These are phyloP conservation scores for Actinomucor elegans DNA, from an alignment of 371 early-diverging fungal species.

Conservation along the genomic window DNA sequence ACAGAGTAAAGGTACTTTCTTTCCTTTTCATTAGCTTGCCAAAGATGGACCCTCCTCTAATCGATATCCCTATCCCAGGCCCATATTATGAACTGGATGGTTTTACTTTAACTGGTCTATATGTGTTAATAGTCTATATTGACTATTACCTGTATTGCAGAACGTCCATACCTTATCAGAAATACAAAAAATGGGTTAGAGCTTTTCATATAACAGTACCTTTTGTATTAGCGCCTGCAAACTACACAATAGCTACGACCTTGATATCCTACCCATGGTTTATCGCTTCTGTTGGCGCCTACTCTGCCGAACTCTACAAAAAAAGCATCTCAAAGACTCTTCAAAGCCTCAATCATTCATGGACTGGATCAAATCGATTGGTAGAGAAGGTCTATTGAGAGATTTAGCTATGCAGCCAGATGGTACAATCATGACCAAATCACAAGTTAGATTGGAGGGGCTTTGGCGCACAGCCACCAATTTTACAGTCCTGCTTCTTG, in stretches of 20 bases:
- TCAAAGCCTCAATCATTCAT: not conserved
- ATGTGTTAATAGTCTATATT: not conserved
- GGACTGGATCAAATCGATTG: not conserved
- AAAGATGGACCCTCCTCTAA: slow-evolving; percentile 2
- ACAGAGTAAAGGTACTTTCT: no score
- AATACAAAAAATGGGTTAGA: not conserved
- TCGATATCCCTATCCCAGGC: slow-evolving; percentile 6
- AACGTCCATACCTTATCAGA: slow-evolving; percentile 1
- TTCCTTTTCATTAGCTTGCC: not conserved
- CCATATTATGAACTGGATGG: not conserved
- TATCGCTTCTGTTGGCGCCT: slow-evolving; percentile 3
- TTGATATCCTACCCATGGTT: slow-evolving; percentile 9
- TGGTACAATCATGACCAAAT: not conserved
- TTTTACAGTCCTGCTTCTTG: not conserved
- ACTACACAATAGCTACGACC: not conserved
- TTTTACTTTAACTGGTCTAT: not conserved
- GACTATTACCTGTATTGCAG: slow-evolving; percentile 7
- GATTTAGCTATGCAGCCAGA: not conserved
- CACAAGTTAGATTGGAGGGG: not conserved
- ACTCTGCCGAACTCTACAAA: not conserved
- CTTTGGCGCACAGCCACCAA: not conserved
- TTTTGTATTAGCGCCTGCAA: not conserved
- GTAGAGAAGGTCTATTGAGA: not conserved
- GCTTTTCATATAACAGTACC: slow-evolving; percentile 1
- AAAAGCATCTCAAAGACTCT: not conserved